Percentiles rank a stretch among this genome's conserved stretches.
phyloP scores from a whole-genome alignment of 2,329 filamentous ascomycete species.

The Neoascochyta sp. region DNA sequence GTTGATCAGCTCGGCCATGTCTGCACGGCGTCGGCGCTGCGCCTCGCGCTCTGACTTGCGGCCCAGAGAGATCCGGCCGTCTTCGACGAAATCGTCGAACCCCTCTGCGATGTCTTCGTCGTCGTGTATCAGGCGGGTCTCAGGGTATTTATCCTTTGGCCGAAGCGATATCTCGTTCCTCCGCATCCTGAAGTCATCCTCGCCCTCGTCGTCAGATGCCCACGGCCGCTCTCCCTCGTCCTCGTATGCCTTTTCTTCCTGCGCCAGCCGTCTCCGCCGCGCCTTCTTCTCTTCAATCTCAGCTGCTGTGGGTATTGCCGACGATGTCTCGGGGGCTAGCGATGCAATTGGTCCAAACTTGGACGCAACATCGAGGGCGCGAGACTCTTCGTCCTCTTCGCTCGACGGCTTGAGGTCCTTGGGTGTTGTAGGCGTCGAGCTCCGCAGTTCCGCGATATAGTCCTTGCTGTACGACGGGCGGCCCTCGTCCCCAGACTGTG shows the following conservation, averaged over 20 bases:
- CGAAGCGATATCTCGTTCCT: constrained; percentile 47
- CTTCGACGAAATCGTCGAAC: constrained; percentile 87
- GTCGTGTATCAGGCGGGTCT: constrained; percentile 73
- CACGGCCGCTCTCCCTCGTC: constrained; percentile 44
- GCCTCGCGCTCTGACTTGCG: constrained; percentile 73
- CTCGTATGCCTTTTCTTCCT: constrained; percentile 61
- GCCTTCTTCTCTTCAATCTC: constrained; percentile 92
- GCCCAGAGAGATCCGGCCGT: constrained; percentile 74
- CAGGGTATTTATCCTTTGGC: constrained; percentile 58
- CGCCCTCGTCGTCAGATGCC: constrained; percentile 39
- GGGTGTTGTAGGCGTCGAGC: constrained; percentile 79
- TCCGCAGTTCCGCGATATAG: constrained; percentile 79
- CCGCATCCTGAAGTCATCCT: constrained; percentile 39
- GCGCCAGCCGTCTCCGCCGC: constrained; percentile 74
- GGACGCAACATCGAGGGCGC: constrained; percentile 45
- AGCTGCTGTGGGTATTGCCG: constrained; percentile 69
- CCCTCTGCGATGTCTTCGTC: constrained; percentile 93
- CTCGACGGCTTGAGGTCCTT: constrained; percentile 51
- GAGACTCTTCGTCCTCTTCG: constrained; percentile 45
- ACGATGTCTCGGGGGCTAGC: constrained; percentile 26
- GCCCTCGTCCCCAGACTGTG: constrained; percentile 58
- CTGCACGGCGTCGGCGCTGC: constrained; percentile 60
- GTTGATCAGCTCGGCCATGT: constrained; percentile 80
- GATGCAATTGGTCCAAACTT: constrained; percentile 55
- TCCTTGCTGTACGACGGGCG: constrained; percentile 81